A percentile compares a stretch with the other conserved stretches of the same genome.
phyloP scores from a whole-genome alignment of 345 rosid species.

The Salix udensis region DNA sequence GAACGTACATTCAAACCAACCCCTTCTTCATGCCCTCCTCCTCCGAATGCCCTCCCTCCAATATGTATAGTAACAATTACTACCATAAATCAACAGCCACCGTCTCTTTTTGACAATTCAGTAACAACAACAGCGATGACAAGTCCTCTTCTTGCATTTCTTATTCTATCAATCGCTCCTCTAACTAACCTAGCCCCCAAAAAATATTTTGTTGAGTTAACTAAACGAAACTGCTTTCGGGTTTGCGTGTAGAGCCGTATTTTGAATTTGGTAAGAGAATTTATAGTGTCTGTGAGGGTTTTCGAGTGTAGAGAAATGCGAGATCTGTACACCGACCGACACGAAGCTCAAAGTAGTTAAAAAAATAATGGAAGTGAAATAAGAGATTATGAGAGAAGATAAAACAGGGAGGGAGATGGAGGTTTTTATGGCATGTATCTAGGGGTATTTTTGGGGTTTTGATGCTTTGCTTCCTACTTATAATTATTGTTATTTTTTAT shows the following conservation, averaged over 20 bases:
- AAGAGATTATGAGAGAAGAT: constrained; percentile 14
- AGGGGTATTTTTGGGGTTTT: constrained; percentile 11
- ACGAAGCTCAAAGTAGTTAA: neutral
- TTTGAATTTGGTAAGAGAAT: neutral
- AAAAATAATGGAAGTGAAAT: neutral
- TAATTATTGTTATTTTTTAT: neutral
- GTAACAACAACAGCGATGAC: constrained; percentile 7
- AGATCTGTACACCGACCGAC: constrained; percentile 62
- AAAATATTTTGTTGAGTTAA: neutral
- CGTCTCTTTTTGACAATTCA: constrained; percentile 20
- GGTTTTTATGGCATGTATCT: constrained; percentile 38
- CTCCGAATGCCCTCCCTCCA: neutral
- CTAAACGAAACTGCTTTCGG: neutral
- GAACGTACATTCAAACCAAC: constrained; percentile 34
- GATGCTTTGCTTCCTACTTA: neutral
- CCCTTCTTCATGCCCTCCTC: constrained; percentile 44
- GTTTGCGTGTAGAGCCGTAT: neutral
- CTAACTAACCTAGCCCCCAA: neutral
- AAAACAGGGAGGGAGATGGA: neutral
- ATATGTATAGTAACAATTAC: constrained; percentile 4
- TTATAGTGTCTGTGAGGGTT: neutral
- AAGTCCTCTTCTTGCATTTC: constrained; percentile 1
- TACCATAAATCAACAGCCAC: constrained; percentile 16
- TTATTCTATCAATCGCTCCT: neutral
- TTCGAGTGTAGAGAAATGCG: constrained; percentile 26